Conservation (phyloP, 495 filamentous ascomycete genomes). For the Penicillium canescens region DNA sequence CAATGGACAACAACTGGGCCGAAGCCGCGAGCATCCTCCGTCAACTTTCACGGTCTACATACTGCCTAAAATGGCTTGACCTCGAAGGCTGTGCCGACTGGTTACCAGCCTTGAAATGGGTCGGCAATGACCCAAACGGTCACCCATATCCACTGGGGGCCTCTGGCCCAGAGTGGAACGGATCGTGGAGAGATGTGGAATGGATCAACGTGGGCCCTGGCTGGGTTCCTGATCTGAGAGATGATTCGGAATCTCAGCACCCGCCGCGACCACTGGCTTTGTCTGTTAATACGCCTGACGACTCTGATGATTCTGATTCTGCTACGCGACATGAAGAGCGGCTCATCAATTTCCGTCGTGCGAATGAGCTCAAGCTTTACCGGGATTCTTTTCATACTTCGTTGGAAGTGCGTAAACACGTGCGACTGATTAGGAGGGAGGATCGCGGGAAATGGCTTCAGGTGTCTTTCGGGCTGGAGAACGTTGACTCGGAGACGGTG, state of each 20-base stretch:
- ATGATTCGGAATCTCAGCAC: background rate
- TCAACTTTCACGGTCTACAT: constrained; percentile 64
- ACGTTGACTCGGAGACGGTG: constrained; percentile 17
- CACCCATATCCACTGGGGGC: constrained; percentile 19
- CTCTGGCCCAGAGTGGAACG: constrained; percentile 51
- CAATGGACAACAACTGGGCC: constrained; percentile 65
- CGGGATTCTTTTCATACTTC: constrained; percentile 22
- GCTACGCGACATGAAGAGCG: constrained; percentile 25
- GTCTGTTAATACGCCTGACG: background rate
- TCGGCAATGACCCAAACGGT: constrained; percentile 30
- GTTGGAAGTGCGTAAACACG: constrained; percentile 23
- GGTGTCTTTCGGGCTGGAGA: constrained; percentile 33
- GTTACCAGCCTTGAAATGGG: constrained; percentile 61
- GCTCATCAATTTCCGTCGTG: constrained; percentile 20
- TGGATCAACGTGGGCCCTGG: constrained; percentile 52
- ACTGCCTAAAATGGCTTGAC: constrained; percentile 77
- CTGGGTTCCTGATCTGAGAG: constrained; percentile 33
- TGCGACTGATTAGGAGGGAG: constrained; percentile 29
- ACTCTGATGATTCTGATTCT: constrained; percentile 5
- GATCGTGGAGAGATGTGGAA: constrained; percentile 50
- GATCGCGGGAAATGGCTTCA: constrained; percentile 40
- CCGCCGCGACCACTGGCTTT: no score
- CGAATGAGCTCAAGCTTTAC: constrained; percentile 28
- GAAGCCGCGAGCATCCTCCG: constrained; percentile 70
- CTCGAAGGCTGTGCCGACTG: constrained; percentile 76